Conservation (phyloP, 768 basidiomycete species). For the Tulasnella calospora region DNA sequence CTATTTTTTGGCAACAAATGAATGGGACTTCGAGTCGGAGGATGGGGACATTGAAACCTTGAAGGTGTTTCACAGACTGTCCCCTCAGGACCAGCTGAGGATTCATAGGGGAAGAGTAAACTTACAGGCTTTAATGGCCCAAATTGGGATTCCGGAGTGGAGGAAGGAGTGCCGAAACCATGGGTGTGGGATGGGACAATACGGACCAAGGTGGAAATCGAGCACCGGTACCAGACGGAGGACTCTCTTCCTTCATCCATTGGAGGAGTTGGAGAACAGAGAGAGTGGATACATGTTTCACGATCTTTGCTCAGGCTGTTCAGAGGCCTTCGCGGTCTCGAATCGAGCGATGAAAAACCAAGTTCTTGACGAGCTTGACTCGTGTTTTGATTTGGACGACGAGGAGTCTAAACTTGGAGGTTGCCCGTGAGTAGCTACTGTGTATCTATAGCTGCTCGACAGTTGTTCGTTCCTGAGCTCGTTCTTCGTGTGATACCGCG, state of each 20-base stretch:
- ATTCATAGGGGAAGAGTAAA: not conserved
- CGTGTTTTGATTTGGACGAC: not conserved
- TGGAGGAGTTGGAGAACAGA: not conserved
- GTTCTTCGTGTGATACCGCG: no score
- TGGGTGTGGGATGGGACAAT: not conserved
- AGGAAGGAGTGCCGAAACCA: not conserved
- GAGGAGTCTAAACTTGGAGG: not conserved
- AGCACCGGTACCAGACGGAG: not conserved
- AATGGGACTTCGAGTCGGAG: no score
- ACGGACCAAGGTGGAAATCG: not conserved
- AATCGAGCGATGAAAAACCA: not conserved
- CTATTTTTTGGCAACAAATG: not conserved
- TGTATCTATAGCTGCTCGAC: not conserved
- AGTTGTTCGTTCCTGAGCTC: no score
- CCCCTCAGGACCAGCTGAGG: not conserved
- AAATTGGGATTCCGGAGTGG: not conserved
- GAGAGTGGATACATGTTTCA: not conserved
- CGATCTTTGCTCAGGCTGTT: not conserved
- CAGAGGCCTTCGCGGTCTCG: not conserved
- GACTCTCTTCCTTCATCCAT: not conserved
- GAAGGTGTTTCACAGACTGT: not conserved
- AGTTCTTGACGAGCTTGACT: not conserved
- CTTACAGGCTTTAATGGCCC: not conserved
- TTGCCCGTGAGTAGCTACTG: not conserved
- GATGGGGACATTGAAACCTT: not conserved